Base-by-base conservation (phyloP, 148 eudicot species). In the Chenopodium quinoa region DNA sequence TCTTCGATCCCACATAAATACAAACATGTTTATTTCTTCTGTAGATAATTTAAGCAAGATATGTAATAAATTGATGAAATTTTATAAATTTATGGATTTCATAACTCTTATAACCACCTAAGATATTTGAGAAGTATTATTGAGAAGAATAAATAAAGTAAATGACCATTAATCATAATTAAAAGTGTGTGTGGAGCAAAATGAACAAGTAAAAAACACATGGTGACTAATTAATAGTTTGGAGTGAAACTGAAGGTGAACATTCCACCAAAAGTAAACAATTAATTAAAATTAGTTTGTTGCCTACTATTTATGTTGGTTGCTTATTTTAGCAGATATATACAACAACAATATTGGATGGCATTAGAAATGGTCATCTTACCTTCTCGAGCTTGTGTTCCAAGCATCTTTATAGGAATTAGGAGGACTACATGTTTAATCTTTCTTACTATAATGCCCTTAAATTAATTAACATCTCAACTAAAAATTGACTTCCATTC, bases 361-460 rank as follows among this genome's bases (percentile, higher is more conserved):
- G 13, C 46, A 32, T 19, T 19, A 71, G 74, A 71, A 37, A 71
- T 71, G 52, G 20, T 19, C 74, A 40, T 40, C 40, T 71, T 40
- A 71, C 74, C 74, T 71, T 71, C 74, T 40, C 25, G 44, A 71
- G 74, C 74, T 71, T 71, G 74, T 71, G 74, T 71, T 71, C 52
- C 74, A 71, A 40, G 74, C 74, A 25, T 62, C 66, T 62, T 14
- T 12, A 17, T 56, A 14, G 4, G 17, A 56, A 17, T 17, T 56
- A 62, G 25, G 25, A 22, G 23, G 66, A 62, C 66, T 62, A 62
- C 25, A 62, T 20, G n/a, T 62, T 71, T 19, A 34, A 23, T 70
- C 48, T 16, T 17, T 7, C 48, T 37, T 68, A 68, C 44, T 31
- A 14, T 68, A 31, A 31, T 2, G 16, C 40, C 34, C 40, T 25